These are phyloP conservation scores for Coniella lustricola DNA, from an alignment of 2,329 filamentous ascomycete genomes.

Conservation along the genomic window DNA sequence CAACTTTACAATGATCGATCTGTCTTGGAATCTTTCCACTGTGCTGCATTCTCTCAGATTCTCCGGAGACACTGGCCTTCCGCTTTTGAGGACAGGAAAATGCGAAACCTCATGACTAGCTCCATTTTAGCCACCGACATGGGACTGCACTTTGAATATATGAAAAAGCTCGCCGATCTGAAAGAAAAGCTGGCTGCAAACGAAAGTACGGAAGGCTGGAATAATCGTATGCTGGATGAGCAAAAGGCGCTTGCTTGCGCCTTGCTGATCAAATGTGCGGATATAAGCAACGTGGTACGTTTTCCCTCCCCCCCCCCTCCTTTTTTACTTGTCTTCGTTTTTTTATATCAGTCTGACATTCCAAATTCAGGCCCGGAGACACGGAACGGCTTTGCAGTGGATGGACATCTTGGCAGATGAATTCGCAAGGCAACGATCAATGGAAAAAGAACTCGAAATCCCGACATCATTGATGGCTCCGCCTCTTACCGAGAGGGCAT, in stretches of 20 bases:
- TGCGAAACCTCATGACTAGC: slow-evolving; percentile 90
- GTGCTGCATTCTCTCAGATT: slow-evolving; percentile 93
- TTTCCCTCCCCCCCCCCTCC: too few species aligned
- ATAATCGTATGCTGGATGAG: slow-evolving; percentile 66
- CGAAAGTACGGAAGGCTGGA: slow-evolving; percentile 65
- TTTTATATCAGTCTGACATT: slow-evolving; percentile 17
- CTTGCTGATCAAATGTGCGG: slow-evolving; percentile 92
- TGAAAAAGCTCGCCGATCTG: slow-evolving; percentile 75
- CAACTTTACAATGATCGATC: slow-evolving; percentile 97
- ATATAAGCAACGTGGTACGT: slow-evolving; percentile 96
- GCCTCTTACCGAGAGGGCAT: slow-evolving; percentile 75
- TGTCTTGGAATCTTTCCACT: slow-evolving; percentile 94
- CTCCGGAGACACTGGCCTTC: slow-evolving; percentile 85
- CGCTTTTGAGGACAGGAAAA: slow-evolving; percentile 68
- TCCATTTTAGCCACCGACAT: slow-evolving; percentile 98
- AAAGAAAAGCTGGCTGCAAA: slow-evolving; percentile 70
- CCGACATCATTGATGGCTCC: slow-evolving; percentile 79
- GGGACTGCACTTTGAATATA: slow-evolving; percentile 95
- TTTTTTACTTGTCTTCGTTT: background rate
- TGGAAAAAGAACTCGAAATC: slow-evolving; percentile 85
- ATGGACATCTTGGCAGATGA: slow-evolving; percentile 92
- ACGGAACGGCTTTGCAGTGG: slow-evolving; percentile 79
- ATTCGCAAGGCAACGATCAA: slow-evolving; percentile 84
- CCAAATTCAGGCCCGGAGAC: slow-evolving; percentile 64
- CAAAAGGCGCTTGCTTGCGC: slow-evolving; percentile 79